These are phyloP conservation scores for Agrocybe praecox DNA, from an alignment of 768 basidiomycete species.

Conservation along the genomic window DNA sequence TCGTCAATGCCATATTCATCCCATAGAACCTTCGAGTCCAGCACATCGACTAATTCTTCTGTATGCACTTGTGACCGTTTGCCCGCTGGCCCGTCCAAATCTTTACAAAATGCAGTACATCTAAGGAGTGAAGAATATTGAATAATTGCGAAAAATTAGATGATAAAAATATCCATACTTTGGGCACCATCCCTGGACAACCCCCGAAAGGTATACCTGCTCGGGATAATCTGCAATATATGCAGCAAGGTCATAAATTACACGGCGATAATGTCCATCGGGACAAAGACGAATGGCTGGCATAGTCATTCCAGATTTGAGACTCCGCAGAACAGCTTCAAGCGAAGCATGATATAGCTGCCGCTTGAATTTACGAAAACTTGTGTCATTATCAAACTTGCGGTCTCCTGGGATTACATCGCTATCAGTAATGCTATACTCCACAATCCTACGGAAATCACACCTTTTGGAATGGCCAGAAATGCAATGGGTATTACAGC, in stretches of 20 bases:
- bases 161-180: too few relatives aligned
- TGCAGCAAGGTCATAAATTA: conserved; percentile 29
- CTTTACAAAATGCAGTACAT: conserved; percentile 10
- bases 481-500: conserved; percentile 32
- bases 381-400: conserved; percentile 9
- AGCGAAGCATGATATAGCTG: conserved; percentile 30
- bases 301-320: conserved; percentile 17
- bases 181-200: conserved; percentile 34
- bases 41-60: conserved; percentile 17
- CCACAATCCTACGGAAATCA: too few relatives aligned
- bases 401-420: conserved; percentile 23
- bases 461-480: conserved; percentile 37
- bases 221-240: conserved; percentile 41
- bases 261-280: conserved; percentile 24
- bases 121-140: too few relatives aligned
- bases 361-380: conserved; percentile 21
- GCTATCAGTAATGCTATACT: too few relatives aligned
- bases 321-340: conserved; percentile 12
- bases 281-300: conserved; percentile 27
- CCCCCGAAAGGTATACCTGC: conserved; percentile 28
- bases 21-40: conserved; percentile 26
- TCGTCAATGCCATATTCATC: conserved; percentile 32
- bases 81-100: conserved; percentile 13
- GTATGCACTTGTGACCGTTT: conserved; percentile 23
- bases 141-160: too few relatives aligned